Base-by-base conservation (phyloP, 192 early-diverging fungal genomes). In the Umbelopsis ramanniana region DNA sequence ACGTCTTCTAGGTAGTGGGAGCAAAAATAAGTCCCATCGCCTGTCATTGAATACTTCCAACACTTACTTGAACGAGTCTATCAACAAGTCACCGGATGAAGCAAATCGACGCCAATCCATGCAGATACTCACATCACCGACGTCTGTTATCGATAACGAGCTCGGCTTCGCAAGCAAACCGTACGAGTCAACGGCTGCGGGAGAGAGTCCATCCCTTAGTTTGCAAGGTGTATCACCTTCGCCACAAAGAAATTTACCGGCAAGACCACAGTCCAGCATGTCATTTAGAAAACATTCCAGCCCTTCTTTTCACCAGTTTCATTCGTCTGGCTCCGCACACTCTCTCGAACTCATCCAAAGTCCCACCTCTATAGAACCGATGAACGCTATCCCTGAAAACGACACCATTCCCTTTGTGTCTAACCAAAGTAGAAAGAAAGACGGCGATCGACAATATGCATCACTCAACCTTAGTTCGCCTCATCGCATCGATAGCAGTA, bases 1-100 rank as follows among this genome's bases (percentile, higher is more conserved):
- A 63, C 57, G 57, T 35, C 29, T 63, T 63, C 57, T 63, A 37
- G 57, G 57, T 19, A 26, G 57, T 63, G 33, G 57, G 6, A 15
- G 57, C 19, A 24, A 26, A 29, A 29, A 33, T 26, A 63, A 63
- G 17, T 22, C 54, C 54, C 37, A 63, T 63, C 57, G 33, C 24
- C 57, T 63, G 57, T 63, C 57, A 37, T 63, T 63, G 57, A 63
- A 63, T n/a, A 63, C 57, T 17, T 63, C 57, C 33, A 63, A 22
- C 1, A 63, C 29, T 19, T 63, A 29, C 14, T 37, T 63, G 26
- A 37, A 12, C 8, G 57, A 63, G 12, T 5, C 14, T 19, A 19
- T 63, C 29, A n/a, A 15, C 57, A 63, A 63, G 26, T 63, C 57
- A 9, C 12, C 57, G 15, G 57, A 63, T 14, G 55, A 26, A 26